Percentiles rank a stretch among this genome's conserved stretches.
These are phyloP conservation scores for Cladosporium sp. DNA, from an alignment of 2,329 filamentous ascomycete genomes.

Conservation along the genomic window DNA sequence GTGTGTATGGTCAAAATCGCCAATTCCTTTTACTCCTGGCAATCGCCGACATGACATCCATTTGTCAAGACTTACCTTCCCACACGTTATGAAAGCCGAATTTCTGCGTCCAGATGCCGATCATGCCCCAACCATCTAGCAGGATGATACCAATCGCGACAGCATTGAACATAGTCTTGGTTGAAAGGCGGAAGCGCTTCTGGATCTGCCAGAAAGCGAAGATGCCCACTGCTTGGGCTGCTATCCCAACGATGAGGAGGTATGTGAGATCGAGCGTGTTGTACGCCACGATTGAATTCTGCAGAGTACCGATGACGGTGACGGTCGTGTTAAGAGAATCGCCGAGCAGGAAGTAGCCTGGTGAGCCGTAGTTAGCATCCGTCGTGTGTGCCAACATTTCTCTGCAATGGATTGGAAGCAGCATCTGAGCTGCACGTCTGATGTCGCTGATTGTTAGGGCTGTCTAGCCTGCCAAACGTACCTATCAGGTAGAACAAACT, in stretches of 20 bases:
- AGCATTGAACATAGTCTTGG: conserved; percentile 66
- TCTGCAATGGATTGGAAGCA: not conserved
- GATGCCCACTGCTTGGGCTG: conserved; percentile 59
- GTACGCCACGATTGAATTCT: conserved; percentile 62
- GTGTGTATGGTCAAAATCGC: no score
- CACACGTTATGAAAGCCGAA: conserved; percentile 51
- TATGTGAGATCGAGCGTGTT: conserved; percentile 63
- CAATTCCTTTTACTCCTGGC: no score
- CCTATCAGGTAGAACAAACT: conserved; percentile 62
- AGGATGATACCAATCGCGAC: conserved; percentile 60
- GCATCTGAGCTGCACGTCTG: not conserved
- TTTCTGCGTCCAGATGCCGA: conserved; percentile 52
- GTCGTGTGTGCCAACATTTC: not conserved
- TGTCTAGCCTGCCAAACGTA: conserved; percentile 21
- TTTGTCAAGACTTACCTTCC: conserved; percentile 36
- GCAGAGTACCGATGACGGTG: conserved; percentile 62
- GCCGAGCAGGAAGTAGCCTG: conserved; percentile 63
- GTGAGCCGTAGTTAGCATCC: not conserved
- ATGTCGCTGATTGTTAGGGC: no score
- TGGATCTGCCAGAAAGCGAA: conserved; percentile 57
- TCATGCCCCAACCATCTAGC: conserved; percentile 57
- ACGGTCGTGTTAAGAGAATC: conserved; percentile 68
- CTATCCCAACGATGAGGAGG: conserved; percentile 62
- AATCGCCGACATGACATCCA: no score
- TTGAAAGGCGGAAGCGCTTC: conserved; percentile 54